Evolutionary conservation across 2,329 filamentous ascomycete species (phyloP).

Genomic region (Clathrospora elynae): DNA sequence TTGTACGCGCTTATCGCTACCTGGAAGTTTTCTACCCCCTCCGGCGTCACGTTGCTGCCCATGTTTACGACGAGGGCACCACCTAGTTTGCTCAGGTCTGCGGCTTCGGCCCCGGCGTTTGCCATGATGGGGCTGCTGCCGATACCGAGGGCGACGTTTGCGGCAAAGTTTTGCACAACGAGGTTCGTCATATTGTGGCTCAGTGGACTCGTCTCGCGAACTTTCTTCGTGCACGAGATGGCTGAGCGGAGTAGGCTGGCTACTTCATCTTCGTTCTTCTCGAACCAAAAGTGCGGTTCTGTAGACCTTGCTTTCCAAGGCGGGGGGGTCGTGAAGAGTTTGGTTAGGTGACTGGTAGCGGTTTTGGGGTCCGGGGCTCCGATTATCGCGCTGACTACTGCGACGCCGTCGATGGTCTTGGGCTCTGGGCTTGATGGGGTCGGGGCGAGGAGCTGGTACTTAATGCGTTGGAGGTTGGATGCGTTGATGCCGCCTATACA

Average conservation of each 20-base stretch:
- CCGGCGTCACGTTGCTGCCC: constrained; percentile 85
- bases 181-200: constrained; percentile 98
- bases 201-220: constrained; percentile 70
- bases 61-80: constrained; percentile 90
- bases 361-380: constrained; percentile 69
- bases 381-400: constrained; percentile 88
- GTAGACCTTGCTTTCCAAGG: constrained; percentile 30
- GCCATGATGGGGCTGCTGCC: constrained; percentile 95
- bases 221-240: constrained; percentile 59
- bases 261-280: constrained; percentile 22
- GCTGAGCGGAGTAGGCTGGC: constrained; percentile 21
- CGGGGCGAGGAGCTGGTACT: constrained; percentile 67
- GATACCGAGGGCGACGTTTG: constrained; percentile 83
- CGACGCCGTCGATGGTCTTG: constrained; percentile 77
- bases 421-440: constrained; percentile 28
- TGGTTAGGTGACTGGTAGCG: constrained; percentile 64
- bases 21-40: constrained; percentile 72
- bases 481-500: constrained; percentile 89
- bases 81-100: constrained; percentile 75
- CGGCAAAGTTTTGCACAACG: constrained; percentile 93
- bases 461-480: constrained; percentile 72
- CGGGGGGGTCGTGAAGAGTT: constrained; percentile 55
- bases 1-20: constrained; percentile 84
- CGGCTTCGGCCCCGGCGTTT: constrained; percentile 80
- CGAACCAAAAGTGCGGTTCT: constrained; percentile 25